These are phyloP conservation scores for Bertia moriformis DNA, from an alignment of 2,329 filamentous ascomycete genomes.

Conservation along the genomic window DNA sequence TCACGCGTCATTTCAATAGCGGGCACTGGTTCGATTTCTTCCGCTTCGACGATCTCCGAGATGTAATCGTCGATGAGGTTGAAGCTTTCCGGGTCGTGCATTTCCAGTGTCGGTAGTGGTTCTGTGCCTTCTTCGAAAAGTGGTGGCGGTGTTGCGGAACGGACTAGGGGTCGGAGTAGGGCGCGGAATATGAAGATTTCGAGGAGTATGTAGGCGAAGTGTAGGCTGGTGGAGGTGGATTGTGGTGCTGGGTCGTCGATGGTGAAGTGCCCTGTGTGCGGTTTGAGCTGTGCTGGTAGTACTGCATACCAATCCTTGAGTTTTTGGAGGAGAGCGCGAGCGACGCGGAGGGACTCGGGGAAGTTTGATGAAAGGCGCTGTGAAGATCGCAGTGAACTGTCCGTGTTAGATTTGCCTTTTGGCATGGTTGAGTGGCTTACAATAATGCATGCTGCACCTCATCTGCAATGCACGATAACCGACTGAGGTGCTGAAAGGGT, in stretches of 20 bases:
- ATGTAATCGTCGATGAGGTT: too few species aligned
- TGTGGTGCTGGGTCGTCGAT: too few species aligned
- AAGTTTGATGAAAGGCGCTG: conserved; percentile 14
- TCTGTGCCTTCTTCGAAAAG: conserved; percentile 8
- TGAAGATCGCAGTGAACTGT: conserved; percentile 14
- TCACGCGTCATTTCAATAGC: conserved; percentile 3
- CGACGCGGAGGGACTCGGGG: conserved; percentile 11
- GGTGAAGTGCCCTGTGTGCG: neutral
- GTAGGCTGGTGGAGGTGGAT: conserved; percentile 11
- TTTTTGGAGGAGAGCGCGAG: conserved; percentile 11
- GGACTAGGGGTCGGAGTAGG: conserved; percentile 13
- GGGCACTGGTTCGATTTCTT: neutral
- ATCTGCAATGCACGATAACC: conserved; percentile 13
- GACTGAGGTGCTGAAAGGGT: too few species aligned
- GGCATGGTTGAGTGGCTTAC: too few species aligned
- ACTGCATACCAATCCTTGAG: conserved; percentile 14
- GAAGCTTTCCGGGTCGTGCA: too few species aligned
- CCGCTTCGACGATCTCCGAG: neutral
- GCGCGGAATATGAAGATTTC: conserved; percentile 18
- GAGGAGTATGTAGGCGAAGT: conserved; percentile 17
- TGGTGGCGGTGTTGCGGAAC: conserved; percentile 2
- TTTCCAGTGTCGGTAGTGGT: too few species aligned
- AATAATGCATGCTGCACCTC: conserved; percentile 15
- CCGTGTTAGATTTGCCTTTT: too few species aligned
- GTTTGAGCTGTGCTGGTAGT: conserved; percentile 5